A percentile compares a stretch with the other conserved stretches of the same genome.
Conservation (phyloP, 192 early-diverging fungal genomes). For the Cetraspora pellucida region DNA sequence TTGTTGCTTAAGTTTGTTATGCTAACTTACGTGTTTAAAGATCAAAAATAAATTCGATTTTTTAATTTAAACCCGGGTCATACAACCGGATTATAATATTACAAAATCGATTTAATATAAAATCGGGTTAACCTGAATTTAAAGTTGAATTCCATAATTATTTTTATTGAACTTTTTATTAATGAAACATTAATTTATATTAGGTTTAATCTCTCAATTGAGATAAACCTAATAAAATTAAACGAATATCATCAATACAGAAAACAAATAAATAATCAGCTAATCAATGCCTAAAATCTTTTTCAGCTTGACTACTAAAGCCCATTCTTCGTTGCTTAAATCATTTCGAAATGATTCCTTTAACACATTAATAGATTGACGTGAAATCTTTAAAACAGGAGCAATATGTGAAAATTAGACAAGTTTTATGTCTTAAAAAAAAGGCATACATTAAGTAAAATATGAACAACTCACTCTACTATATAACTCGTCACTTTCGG, state of each 20-base stretch:
- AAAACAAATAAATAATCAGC: background rate
- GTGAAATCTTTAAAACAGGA: slow-evolving; percentile 69
- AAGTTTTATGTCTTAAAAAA: background rate
- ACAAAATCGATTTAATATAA: too few species aligned
- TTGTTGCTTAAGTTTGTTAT: too few species aligned
- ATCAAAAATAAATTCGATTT: too few species aligned
- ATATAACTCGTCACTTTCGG: slow-evolving; percentile 78
- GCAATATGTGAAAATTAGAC: background rate
- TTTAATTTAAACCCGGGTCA: too few species aligned
- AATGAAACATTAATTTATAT: too few species aligned
- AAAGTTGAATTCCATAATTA: too few species aligned
- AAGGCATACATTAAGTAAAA: background rate
- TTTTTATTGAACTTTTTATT: too few species aligned
- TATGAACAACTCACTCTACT: slow-evolving; percentile 45
- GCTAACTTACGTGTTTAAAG: too few species aligned
- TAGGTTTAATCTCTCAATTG: too few species aligned
- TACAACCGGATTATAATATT: too few species aligned
- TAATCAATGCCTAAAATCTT: slow-evolving; percentile 42
- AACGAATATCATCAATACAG: background rate
- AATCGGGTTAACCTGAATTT: too few species aligned
- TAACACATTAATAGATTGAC: slow-evolving; percentile 90
- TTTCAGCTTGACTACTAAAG: slow-evolving; percentile 78
- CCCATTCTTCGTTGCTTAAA: slow-evolving; percentile 88
- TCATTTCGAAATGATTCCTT: slow-evolving; percentile 95
- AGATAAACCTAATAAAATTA: background rate